Evolutionary conservation across 169 alveolate genomes (phyloP), one percentile per base, ranked within the genome.

Genomic region (Cryptosporidium parvum): DNA sequence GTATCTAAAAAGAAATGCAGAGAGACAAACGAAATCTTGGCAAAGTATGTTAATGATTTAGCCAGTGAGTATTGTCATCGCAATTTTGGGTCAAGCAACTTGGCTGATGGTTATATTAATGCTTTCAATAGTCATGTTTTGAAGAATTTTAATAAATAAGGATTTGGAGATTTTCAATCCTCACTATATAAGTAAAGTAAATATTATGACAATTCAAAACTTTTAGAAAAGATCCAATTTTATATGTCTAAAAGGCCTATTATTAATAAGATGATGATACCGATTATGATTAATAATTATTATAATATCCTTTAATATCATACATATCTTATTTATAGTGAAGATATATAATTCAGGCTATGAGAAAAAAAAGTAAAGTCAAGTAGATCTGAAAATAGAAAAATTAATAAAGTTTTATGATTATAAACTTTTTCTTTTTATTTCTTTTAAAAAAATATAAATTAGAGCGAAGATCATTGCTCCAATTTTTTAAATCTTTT

Each of bases 21-120:
- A 31, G 89, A 80, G 44, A 80, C 89, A 10, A 80, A 80, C 53
- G 89, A 80, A 44, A 80, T 80, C 0, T 80, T 80, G 65, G 89
- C 89, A 48, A 80, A 62, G 65, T 80, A 62, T 33, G 89, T 80
- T 2, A 80, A 80, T 39, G 89, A 80, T 26, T 67, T 80, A 14
- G 89, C 89, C 29, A 59, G 53, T 80, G 89, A 80, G 35, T 80
- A 80, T 65, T 80, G 89, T 16, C 52, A 80, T 80, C 89, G 89
- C 26, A 80, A 80, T 23, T 80, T 62, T 80, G 89, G 89, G 10
- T 80, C 89, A 16, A 80, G 80, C 33, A 80, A 80, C 21, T 42
- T 80, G 16, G 89, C 89, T 12, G 89, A 80, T 21, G 89, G 89
- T 10, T 80, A 80, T 80, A 59, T 80, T 44, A 80, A 80, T 31